These are phyloP conservation scores for Petunia axillaris DNA, from an alignment of 257 asterid genomes.

Conservation along the genomic window DNA sequence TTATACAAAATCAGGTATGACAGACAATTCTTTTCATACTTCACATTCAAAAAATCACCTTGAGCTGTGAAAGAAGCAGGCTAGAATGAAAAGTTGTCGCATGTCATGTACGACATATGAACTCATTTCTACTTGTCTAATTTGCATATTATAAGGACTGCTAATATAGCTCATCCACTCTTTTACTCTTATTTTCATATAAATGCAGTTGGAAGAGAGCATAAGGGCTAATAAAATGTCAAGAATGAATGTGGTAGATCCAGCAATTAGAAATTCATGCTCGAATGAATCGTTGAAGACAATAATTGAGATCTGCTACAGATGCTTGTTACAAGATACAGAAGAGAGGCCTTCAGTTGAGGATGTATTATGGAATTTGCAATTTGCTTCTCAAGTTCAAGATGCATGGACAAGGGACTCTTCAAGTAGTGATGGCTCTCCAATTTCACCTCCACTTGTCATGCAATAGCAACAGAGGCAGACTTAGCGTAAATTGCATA, in stretches of 20 bases:
- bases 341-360: slow-evolving; percentile 85
- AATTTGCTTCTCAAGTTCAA: slow-evolving; percentile 93
- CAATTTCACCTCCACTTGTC: slow-evolving; percentile 52
- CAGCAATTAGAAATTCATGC: slow-evolving; percentile 48
- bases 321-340: slow-evolving; percentile 69
- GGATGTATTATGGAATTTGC: slow-evolving; percentile 90
- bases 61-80: background rate
- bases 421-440: slow-evolving; percentile 75
- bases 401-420: slow-evolving; percentile 41
- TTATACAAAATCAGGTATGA: slow-evolving; percentile 62
- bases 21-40: background rate
- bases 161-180: background rate
- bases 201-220: slow-evolving; percentile 59
- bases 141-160: background rate
- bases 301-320: slow-evolving; percentile 69
- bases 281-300: slow-evolving; percentile 70
- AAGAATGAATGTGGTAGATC: slow-evolving; percentile 61
- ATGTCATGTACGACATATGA: too few species aligned
- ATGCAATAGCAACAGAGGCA: slow-evolving; percentile 23
- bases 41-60: background rate
- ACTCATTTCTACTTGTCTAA: too few species aligned
- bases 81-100: too few species aligned
- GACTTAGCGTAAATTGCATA: too few species aligned
- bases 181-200: background rate
- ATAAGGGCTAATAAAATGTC: slow-evolving; percentile 51